These are phyloP conservation scores for Globisporangium ultimum DNA, from an alignment of 352 stramenopile genomes.

Conservation along the genomic window DNA sequence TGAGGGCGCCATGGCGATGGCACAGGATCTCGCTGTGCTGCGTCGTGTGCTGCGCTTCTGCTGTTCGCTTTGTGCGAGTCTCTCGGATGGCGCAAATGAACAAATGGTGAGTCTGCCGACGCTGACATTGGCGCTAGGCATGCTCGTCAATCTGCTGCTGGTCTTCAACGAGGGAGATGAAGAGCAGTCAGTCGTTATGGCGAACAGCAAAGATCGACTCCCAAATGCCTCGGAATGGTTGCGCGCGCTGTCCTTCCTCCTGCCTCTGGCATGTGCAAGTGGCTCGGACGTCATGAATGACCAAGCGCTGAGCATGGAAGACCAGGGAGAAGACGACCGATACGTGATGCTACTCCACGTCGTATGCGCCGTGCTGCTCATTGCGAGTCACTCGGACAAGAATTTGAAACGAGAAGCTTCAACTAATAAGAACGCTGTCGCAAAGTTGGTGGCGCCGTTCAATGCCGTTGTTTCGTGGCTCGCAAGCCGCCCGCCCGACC, in stretches of 20 bases:
- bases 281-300: conserved; percentile 46
- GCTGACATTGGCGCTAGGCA: conserved; percentile 69
- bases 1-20: conserved; percentile 52
- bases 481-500: conserved; percentile 47
- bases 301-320: conserved; percentile 37
- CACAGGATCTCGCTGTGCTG: conserved; percentile 56
- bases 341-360: conserved; percentile 80
- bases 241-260: conserved; percentile 60
- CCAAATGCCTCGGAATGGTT: conserved; percentile 68
- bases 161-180: conserved; percentile 37
- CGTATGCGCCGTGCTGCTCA: conserved; percentile 65
- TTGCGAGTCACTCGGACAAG: conserved; percentile 44
- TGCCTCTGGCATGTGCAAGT: conserved; percentile 73
- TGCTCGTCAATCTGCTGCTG: conserved; percentile 78
- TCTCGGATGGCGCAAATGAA: conserved; percentile 26
- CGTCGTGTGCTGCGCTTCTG: conserved; percentile 74
- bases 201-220: conserved; percentile 22
- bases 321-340: conserved; percentile 67
- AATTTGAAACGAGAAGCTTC: too few species aligned
- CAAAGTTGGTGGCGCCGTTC: conserved; percentile 52
- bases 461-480: conserved; percentile 58
- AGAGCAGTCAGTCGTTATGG: not conserved
- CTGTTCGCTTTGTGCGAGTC: conserved; percentile 58
- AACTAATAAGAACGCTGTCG: conserved; percentile 9
- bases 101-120: conserved; percentile 38